Conservation (phyloP, 2,329 filamentous ascomycete genomes). For the Tolypocladium tundrense region DNA sequence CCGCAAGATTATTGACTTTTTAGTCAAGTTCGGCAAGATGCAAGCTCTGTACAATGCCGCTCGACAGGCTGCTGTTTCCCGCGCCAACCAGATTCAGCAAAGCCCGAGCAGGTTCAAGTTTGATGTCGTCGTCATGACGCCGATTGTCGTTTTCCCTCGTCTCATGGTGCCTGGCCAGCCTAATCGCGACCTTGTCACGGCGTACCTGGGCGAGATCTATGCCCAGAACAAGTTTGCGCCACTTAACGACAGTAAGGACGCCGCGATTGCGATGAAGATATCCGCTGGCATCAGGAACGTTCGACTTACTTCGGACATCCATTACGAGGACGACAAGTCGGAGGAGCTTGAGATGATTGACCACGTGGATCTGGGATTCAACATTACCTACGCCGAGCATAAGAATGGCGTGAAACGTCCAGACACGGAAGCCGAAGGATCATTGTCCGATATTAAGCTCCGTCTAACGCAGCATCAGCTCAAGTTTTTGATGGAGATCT, state of each 20-base stretch:
- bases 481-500: conserved; percentile 80
- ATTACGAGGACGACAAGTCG: conserved; percentile 59
- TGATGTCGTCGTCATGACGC: conserved; percentile 85
- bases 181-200: conserved; percentile 74
- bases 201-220: conserved; percentile 94
- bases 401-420: conserved; percentile 65
- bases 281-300: conserved; percentile 88
- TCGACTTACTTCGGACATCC: conserved; percentile 77
- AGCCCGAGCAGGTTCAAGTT: conserved; percentile 86
- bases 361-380: conserved; percentile 89
- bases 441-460: conserved; percentile 88
- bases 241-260: conserved; percentile 63
- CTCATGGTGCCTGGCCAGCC: conserved; percentile 59
- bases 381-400: conserved; percentile 86
- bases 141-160: conserved; percentile 89
- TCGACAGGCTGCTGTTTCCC: conserved; percentile 83
- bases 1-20: conserved; percentile 93
- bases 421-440: conserved; percentile 83
- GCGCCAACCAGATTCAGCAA: conserved; percentile 88
- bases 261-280: conserved; percentile 77
- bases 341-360: conserved; percentile 96
- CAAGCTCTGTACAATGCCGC: conserved; percentile 98
- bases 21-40: conserved; percentile 99
- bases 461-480: conserved; percentile 84
- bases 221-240: conserved; percentile 87